Evolutionary conservation across 129 eudicot species (phyloP), one percentile per base, ranked within the genome.

Genomic region (Escallonia rubra): DNA sequence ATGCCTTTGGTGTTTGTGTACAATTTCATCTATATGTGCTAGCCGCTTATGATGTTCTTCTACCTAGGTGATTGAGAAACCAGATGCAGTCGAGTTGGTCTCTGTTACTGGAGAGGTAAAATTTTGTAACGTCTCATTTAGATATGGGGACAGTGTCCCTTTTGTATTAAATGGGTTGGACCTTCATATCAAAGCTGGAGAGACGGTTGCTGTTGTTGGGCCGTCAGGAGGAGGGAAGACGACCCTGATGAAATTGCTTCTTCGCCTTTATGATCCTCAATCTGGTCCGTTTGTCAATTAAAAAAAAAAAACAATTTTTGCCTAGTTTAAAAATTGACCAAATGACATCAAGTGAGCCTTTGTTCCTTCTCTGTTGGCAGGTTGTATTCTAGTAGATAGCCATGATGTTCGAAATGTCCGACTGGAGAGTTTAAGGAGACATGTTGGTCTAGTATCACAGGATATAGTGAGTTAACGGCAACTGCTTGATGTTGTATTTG

Each of bases 141-240:
- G 80, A 66, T 93, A 93, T 55, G 68, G 88, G 59, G 95, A 86
- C 12, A 69, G 65, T 43, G 54, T 41, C 59, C 87, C 91, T 69
- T 82, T 78, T 68, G 69, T 87, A 46, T 70, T 94, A 49, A 74
- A 83, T 66, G 83, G 81, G 10, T 65, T 94, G 56, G 73, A 87
- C 77, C 90, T 94, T 70, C 79, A 87, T 74, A 83, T 94, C 50
- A 87, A 87, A 84, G 86, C 93, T 60, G 99, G 99, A 42, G 97
- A 89, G 79, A 89, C 95, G 0, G 82, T 89, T 76, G 97, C 99
- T 73, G 82, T 94, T 67, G 88, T 89, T 71, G 99, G 99, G 57
- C 96, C 96, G 46, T 94, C 99, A 1, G 99, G 99, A 65, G 99
- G 99, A n/a, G 99, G 99, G 69, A 94, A 94, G 77, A 82, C 96